Base-by-base conservation (phyloP, 352 stramenopile species). In the Pythium chondricola region DNA sequence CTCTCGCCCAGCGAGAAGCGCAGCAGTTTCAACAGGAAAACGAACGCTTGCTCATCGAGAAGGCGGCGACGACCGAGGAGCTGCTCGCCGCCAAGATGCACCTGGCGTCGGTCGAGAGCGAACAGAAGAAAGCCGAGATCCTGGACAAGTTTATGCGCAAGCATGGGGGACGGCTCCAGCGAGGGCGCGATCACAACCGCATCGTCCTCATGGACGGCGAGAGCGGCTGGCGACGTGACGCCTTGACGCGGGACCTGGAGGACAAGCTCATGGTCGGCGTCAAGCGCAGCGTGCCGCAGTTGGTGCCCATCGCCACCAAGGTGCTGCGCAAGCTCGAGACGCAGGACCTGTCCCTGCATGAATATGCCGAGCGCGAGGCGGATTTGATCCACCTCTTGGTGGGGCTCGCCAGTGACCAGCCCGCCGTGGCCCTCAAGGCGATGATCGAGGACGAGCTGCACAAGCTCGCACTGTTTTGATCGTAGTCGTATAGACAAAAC, bases 371-470 rank as follows among this genome's bases (percentile, higher is more conserved):
- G 43, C 73, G 77, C 2, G 75, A 93, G 52, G 67, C 85, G 6
- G 82, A 93, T 53, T 85, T 88, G 16, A 90, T 90, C 61, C 77
- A 88, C 35, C 48, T 93, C 35, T 60, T 93, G 1, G 73, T 89
- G 2, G 77, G 88, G 25, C 63, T 93, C 0, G 79, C 81, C 22
- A 88, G 74, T 6, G 78, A 93, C 46, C 74, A 88, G 49, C 76
- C 78, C 3, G 67, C 69, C 0, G 37, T 71, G 20, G 72, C 69
- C 1, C 61, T 89, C 21, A 81, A 85, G 59, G 50, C 62, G 20
- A 88, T 87, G 76, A 88, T 88, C 24, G 61, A 83, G 13, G 43
- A 79, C 6, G 76, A 86, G 26, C 83, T 88, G 66, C 56, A 61
- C 4, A 87, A 85, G 33, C 69, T 89, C 6, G 41, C 4, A 14